phyloP scores from a whole-genome alignment of 257 asterid species.

The Plantago ovata region DNA sequence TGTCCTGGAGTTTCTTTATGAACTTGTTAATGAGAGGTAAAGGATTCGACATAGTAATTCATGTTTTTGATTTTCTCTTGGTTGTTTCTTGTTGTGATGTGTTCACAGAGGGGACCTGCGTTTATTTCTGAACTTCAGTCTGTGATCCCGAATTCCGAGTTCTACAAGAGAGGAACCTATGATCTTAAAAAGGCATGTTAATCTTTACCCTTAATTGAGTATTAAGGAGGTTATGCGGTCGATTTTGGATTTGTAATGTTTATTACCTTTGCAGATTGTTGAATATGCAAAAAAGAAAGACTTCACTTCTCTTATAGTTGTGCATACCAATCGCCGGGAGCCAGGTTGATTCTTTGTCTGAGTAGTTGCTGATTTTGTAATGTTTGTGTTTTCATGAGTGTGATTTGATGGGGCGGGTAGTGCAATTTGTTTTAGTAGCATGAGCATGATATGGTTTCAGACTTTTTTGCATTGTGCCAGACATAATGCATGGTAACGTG shows the following conservation, averaged over 20 bases:
- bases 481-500: too few species aligned
- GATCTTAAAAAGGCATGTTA: slow-evolving; percentile 71
- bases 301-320: slow-evolving; percentile 80
- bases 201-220: background rate
- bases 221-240: background rate
- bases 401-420: background rate
- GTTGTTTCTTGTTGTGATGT: slow-evolving; percentile 8
- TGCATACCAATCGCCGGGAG: slow-evolving; percentile 91
- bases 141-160: slow-evolving; percentile 80
- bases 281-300: slow-evolving; percentile 76
- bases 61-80: slow-evolving; percentile 1
- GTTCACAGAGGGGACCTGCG: slow-evolving; percentile 85
- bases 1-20: too few species aligned
- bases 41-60: background rate
- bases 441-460: background rate
- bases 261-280: slow-evolving; percentile 49
- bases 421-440: background rate
- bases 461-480: background rate
- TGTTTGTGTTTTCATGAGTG: background rate
- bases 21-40: too few species aligned
- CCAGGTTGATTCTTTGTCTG: slow-evolving; percentile 51
- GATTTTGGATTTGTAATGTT: slow-evolving; percentile 10
- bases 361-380: background rate
- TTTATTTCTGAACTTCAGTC: slow-evolving; percentile 68
- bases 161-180: slow-evolving; percentile 86